phyloP scores from a whole-genome alignment of 2,329 filamentous ascomycete genomes.

The Neospermospora avenae region DNA sequence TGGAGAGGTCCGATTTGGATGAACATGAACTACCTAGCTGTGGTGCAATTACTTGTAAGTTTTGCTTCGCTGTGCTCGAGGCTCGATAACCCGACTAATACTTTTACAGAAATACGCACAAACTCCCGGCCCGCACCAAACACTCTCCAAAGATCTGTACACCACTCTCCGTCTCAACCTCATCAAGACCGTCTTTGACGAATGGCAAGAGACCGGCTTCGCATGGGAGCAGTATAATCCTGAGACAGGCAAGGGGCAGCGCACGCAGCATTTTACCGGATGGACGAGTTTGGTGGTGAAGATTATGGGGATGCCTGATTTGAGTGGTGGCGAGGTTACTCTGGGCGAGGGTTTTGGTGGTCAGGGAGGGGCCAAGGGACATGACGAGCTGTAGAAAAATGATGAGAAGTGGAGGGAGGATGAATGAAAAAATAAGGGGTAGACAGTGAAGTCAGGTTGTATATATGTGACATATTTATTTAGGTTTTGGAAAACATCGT shows the following conservation, averaged over 20 bases:
- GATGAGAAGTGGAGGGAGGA: not conserved
- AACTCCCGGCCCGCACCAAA: conserved; percentile 61
- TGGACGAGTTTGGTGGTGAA: conserved; percentile 99
- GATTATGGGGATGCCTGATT: conserved; percentile 90
- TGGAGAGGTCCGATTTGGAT: conserved; percentile 96
- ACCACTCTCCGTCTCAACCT: conserved; percentile 75
- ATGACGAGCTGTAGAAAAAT: conserved; percentile 26
- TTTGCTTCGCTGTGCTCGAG: not conserved
- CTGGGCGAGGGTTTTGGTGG: conserved; percentile 1
- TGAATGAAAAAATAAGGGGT: not conserved
- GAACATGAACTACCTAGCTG: conserved; percentile 88
- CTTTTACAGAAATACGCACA: conserved; percentile 58
- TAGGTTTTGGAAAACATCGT: not conserved
- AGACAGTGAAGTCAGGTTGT: not conserved
- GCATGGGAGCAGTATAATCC: conserved; percentile 99
- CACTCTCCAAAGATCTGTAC: conserved; percentile 71
- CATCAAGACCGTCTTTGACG: conserved; percentile 81
- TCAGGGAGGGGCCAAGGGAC: not conserved
- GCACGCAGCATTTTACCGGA: conserved; percentile 96
- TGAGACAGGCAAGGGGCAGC: conserved; percentile 86
- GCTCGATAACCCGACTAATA: conserved; percentile 34
- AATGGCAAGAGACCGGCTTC: conserved; percentile 89
- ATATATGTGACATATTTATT: conserved; percentile 7
- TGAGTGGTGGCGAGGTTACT: conserved; percentile 28
- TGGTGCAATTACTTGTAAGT: conserved; percentile 75